Percentiles rank a stretch among this genome's conserved stretches.
Conservation (phyloP, 2,329 filamentous ascomycete species). For the Escovopsis sp. region DNA sequence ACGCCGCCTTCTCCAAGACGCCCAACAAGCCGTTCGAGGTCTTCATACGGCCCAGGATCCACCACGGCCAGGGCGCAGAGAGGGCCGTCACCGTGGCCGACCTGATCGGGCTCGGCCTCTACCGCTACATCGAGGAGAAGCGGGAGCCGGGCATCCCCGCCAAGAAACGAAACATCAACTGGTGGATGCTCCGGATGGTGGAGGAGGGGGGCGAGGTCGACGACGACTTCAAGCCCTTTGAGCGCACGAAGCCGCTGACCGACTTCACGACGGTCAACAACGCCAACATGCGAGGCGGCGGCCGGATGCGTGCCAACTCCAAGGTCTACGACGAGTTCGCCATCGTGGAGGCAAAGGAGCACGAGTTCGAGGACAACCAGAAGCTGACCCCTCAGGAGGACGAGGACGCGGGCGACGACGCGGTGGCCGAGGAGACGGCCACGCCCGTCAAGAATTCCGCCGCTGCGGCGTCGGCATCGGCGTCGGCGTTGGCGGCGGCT, state of each 20-base stretch:
- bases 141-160: conserved; percentile 49
- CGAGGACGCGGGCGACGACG: conserved; percentile 22
- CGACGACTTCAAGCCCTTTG: conserved; percentile 68
- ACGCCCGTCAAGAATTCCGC: conserved; percentile 11
- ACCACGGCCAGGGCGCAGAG: conserved; percentile 48
- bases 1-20: conserved; percentile 54
- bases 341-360: conserved; percentile 55
- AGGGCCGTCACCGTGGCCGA: conserved; percentile 59
- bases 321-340: conserved; percentile 75
- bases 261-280: conserved; percentile 76
- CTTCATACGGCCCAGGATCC: conserved; percentile 52
- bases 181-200: conserved; percentile 72
- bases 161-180: conserved; percentile 62
- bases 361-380: conserved; percentile 56
- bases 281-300: conserved; percentile 52
- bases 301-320: conserved; percentile 49
- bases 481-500: no score
- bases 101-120: conserved; percentile 67
- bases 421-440: conserved; percentile 17
- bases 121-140: conserved; percentile 65
- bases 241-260: conserved; percentile 57
- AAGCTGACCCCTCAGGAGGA: conserved; percentile 51
- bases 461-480: not conserved
- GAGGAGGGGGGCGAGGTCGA: conserved; percentile 75
- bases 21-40: conserved; percentile 55